phyloP scores from a whole-genome alignment of 768 basidiomycete genomes.

The Pulveroboletus sp. region DNA sequence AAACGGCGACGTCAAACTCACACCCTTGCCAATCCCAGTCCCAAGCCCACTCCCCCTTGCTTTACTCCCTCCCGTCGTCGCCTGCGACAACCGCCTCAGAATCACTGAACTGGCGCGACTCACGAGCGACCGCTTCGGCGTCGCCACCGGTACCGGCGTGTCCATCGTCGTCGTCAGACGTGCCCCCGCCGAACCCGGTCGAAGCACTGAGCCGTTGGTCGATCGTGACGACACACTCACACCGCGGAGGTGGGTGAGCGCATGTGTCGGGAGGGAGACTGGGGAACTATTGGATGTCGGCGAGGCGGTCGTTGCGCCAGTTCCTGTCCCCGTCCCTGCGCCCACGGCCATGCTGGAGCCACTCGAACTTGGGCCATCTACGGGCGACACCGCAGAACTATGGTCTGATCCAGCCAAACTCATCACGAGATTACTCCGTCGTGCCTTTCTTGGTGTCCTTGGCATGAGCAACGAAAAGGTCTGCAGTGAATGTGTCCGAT shows the following conservation, averaged over 20 bases:
- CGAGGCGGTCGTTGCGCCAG: neutral
- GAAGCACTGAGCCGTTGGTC: too few relatives aligned
- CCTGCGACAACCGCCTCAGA: slow-evolving; percentile 20
- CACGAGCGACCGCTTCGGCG: slow-evolving; percentile 16
- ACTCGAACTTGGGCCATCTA: neutral
- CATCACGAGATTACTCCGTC: slow-evolving; percentile 28
- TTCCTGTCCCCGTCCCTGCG: too few relatives aligned
- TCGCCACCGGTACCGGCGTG: neutral
- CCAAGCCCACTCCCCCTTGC: neutral
- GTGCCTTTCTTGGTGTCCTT: neutral
- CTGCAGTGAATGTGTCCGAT: slow-evolving; percentile 19
- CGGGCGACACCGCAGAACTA: neutral
- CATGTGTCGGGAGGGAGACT: slow-evolving; percentile 12
- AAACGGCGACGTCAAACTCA: neutral
- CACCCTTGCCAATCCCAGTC: neutral
- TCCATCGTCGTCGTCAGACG: slow-evolving; percentile 14
- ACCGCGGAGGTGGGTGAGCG: slow-evolving; percentile 1
- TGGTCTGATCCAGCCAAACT: slow-evolving; percentile 13
- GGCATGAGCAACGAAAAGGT: slow-evolving; percentile 16
- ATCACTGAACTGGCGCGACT: slow-evolving; percentile 27
- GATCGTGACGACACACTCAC: neutral
- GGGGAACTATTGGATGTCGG: slow-evolving; percentile 12
- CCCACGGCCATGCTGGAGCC: neutral
- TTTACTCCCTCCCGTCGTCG: slow-evolving; percentile 5
- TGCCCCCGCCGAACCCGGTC: slow-evolving; percentile 25